These are phyloP conservation scores for Russula sp. DNA, from an alignment of 768 basidiomycete genomes.

Conservation along the genomic window DNA sequence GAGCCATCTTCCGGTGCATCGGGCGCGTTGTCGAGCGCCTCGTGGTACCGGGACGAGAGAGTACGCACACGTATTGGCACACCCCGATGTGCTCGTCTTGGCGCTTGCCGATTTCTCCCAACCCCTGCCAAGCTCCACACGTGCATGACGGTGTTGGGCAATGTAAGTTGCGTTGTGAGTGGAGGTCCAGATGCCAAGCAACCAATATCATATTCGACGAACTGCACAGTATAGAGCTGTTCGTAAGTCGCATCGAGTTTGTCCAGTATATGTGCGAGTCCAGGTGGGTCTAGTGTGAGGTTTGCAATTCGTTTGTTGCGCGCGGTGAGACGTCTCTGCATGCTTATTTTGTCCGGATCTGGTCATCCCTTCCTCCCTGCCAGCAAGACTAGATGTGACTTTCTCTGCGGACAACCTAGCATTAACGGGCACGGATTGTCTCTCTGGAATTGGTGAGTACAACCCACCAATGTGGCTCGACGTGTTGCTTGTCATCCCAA, in stretches of 20 bases:
- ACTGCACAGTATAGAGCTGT: neutral
- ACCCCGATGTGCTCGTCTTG: constrained; percentile 33
- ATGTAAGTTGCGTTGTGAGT: no score
- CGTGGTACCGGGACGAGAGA: constrained; percentile 17
- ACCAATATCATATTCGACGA: neutral
- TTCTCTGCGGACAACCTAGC: constrained; percentile 29
- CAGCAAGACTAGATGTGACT: constrained; percentile 6
- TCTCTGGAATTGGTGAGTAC: constrained; percentile 44
- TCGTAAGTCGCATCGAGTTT: no score
- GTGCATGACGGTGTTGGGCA: constrained; percentile 46
- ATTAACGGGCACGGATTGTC: constrained; percentile 23
- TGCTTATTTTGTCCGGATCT: no score
- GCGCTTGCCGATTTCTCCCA: constrained; percentile 36
- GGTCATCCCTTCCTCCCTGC: no score
- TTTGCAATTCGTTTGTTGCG: no score
- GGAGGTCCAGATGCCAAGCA: constrained; percentile 26
- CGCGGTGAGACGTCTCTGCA: no score
- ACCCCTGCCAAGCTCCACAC: constrained; percentile 45
- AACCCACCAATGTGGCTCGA: constrained; percentile 53
- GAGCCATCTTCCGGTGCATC: constrained; percentile 57
- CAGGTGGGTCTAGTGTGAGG: no score
- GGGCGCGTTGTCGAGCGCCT: constrained; percentile 54
- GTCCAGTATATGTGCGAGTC: no score
- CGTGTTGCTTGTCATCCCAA: constrained; percentile 40
- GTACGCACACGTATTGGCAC: constrained; percentile 20